Percentiles rank a stretch among this genome's conserved stretches.
These are phyloP conservation scores for Alternaria angustiovoidea DNA, from an alignment of 2,329 filamentous ascomycete genomes.

Conservation along the genomic window DNA sequence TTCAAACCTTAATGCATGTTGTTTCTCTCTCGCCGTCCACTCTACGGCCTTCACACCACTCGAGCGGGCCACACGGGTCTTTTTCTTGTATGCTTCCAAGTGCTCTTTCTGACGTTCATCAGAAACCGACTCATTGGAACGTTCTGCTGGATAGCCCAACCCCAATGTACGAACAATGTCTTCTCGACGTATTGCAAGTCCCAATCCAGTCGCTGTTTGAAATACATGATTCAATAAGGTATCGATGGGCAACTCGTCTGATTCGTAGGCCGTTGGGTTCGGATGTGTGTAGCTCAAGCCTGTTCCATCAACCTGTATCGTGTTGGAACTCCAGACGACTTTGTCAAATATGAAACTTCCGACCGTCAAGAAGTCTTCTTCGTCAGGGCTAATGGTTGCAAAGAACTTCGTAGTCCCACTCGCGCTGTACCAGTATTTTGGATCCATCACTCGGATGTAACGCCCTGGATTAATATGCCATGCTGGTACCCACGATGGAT, in stretches of 20 bases:
- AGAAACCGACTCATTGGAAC: too few species aligned
- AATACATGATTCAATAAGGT: background rate
- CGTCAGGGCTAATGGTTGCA: rapidly evolving
- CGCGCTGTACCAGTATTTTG: background rate
- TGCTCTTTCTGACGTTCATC: too few species aligned
- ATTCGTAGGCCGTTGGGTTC: rapidly evolving
- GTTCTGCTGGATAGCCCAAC: too few species aligned
- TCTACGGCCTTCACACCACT: too few species aligned
- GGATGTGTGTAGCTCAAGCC: background rate
- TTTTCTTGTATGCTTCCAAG: too few species aligned
- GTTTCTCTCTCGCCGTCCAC: too few species aligned
- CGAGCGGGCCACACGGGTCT: too few species aligned
- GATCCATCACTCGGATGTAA: too few species aligned
- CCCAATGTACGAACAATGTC: rapidly evolving
- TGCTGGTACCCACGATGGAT: background rate
- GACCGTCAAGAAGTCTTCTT: rapidly evolving
- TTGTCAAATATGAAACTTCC: background rate
- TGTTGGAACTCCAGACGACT: background rate
- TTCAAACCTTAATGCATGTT: too few species aligned
- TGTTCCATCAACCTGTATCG: rapidly evolving
- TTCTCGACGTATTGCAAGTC: rapidly evolving
- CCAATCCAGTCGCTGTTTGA: background rate
- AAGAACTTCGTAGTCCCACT: background rate
- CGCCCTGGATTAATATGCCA: too few species aligned
- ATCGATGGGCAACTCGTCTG: background rate